phyloP scores from a whole-genome alignment of 2,329 filamentous ascomycete genomes.

The Pseudopithomyces maydicus region DNA sequence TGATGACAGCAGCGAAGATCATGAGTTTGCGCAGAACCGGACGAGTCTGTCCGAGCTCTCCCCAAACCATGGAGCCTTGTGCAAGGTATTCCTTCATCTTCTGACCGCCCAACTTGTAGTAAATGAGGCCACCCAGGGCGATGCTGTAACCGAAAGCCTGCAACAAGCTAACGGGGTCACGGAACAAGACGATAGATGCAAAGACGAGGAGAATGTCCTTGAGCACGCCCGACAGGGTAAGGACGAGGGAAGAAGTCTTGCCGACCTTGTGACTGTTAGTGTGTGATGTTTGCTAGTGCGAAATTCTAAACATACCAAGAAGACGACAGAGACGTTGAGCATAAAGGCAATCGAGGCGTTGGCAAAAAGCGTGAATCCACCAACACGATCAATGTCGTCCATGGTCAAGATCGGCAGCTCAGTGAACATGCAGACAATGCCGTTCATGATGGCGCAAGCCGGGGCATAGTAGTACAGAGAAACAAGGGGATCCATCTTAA shows the following conservation, averaged over 20 bases:
- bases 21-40: constrained; percentile 80
- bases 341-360: constrained; percentile 81
- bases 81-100: constrained; percentile 79
- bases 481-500: constrained; percentile 90
- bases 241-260: constrained; percentile 83
- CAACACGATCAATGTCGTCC: constrained; percentile 74
- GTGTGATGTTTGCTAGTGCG: neutral
- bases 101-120: constrained; percentile 85
- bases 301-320: constrained; percentile 66
- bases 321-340: constrained; percentile 84
- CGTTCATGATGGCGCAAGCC: constrained; percentile 82
- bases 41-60: constrained; percentile 79
- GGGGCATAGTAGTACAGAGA: constrained; percentile 91
- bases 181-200: constrained; percentile 82
- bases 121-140: constrained; percentile 77
- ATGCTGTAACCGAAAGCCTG: constrained; percentile 87
- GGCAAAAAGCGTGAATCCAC: constrained; percentile 71
- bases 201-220: constrained; percentile 85
- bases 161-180: constrained; percentile 72
- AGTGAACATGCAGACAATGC: constrained; percentile 71
- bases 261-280: constrained; percentile 66
- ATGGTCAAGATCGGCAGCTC: constrained; percentile 73
- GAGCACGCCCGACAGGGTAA: constrained; percentile 84
- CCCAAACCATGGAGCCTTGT: constrained; percentile 78
- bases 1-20: constrained; percentile 66